Evolutionary conservation across 1,139 yeast genomes (phyloP), one percentile per base, ranked within the genome.

Genomic region (Debaryomycetaceae sp.): DNA sequence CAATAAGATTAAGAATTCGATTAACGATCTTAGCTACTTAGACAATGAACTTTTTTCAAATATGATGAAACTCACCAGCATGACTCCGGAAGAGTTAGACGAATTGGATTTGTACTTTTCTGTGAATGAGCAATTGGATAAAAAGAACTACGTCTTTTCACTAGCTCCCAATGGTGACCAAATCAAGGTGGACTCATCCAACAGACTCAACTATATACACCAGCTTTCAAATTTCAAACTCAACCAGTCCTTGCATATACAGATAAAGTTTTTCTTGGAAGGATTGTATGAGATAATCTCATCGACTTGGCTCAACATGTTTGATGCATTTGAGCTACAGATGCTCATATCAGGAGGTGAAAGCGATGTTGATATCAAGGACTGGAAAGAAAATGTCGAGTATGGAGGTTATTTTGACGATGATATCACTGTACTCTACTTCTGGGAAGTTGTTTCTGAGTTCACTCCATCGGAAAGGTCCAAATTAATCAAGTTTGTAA

Each of bases 321-420:
- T 92, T 64, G 88, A 86, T 55, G 82, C 95, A 1, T 67, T 66
- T 36, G 98, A 92, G 56, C 64, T 91, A 17, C 96, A 88, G 57
- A 81, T 83, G 73, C 69, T 94, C 30, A 83, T 92, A 3, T 84
- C 95, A 8, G 97, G 97, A 6, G 95, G 88, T 1, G 62, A 63
- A 37, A 79, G 75, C 22, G 85, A 81, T 43, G 75, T 92, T 17
- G 79, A 89, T 56, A 61, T 91, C 5, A 67, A 71, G 1, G 96
- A 92, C 52, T 75, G 95, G 66, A 70, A 70, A 43, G 50, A 52
- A 0, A 74, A 88, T 56, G 80, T 83, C 0, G 82, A 69, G 29
- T 79, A 83, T 48, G 87, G 87, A 5, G 95, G 92, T 0, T 91
- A 70, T 53, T 50, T 60, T 7, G 79, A 67, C n/a, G 59, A 61